A percentile compares a stretch with the other conserved stretches of the same genome.
phyloP scores from a whole-genome alignment of 1,284 basidiomycete species.

The Heliocybe sulcata region DNA sequence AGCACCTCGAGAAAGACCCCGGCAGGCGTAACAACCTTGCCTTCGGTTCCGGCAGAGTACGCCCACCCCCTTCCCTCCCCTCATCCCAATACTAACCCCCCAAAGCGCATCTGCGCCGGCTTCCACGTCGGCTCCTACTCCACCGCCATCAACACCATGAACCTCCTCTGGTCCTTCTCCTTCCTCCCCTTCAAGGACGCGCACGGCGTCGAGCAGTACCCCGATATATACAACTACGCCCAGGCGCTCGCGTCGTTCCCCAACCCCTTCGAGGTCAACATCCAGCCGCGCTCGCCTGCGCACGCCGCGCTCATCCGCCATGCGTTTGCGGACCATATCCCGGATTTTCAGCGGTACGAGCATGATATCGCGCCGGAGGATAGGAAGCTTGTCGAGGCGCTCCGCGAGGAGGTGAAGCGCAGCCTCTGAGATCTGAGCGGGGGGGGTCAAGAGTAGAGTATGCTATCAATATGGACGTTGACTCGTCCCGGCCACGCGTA shows the following conservation, averaged over 20 bases:
- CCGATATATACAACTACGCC: constrained; percentile 6
- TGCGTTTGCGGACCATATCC: not conserved
- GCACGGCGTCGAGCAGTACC: constrained; percentile 8
- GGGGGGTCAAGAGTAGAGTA: too few species aligned
- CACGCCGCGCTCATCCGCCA: not conserved
- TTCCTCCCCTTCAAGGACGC: constrained; percentile 10
- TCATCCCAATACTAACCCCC: too few species aligned
- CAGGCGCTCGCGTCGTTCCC: constrained; percentile 5
- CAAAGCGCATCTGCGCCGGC: constrained; percentile 17
- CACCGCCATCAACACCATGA: constrained; percentile 14
- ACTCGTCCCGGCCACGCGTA: not conserved
- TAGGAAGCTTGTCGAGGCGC: not conserved
- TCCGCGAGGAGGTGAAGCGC: not conserved
- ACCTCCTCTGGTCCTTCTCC: constrained; percentile 15
- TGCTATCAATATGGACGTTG: too few species aligned
- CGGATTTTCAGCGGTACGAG: not conserved
- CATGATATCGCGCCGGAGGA: not conserved
- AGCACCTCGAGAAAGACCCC: too few species aligned
- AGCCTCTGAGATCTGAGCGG: not conserved
- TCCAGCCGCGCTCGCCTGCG: constrained; percentile 4
- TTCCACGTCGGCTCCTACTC: constrained; percentile 13
- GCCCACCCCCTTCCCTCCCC: too few species aligned
- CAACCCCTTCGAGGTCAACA: constrained; percentile 10
- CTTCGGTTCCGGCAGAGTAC: constrained; percentile 16
- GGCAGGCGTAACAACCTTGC: constrained; percentile 5